Conservation (phyloP, 352 stramenopile genomes). For the Pythium apleroticum region DNA sequence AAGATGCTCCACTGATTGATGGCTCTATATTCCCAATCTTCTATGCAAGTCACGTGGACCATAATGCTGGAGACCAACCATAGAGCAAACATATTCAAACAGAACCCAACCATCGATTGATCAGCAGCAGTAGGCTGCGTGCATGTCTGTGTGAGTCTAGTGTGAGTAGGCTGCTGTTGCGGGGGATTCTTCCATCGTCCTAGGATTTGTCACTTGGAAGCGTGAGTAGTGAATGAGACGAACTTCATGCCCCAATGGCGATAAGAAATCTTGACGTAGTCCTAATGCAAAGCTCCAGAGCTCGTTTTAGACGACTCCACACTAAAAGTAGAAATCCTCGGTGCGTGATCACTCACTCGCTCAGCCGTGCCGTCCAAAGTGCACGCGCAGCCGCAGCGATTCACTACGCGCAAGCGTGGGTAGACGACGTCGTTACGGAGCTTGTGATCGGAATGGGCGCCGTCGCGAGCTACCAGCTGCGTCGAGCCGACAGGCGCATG, state of each 20-base stretch:
- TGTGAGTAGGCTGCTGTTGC: no score
- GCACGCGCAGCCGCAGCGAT: no score
- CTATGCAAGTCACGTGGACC: slow-evolving; percentile 82
- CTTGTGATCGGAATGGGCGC: slow-evolving; percentile 17
- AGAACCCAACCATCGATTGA: slow-evolving; percentile 2
- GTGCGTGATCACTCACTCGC: background rate
- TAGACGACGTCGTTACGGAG: background rate
- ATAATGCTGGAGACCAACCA: slow-evolving; percentile 91
- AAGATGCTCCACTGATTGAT: slow-evolving; percentile 85
- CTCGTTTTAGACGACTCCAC: no score
- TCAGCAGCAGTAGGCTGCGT: background rate
- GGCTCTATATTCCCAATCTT: slow-evolving; percentile 93
- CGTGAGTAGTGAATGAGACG: no score
- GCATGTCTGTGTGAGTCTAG: no score
- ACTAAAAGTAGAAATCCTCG: background rate
- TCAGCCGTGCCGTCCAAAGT: background rate
- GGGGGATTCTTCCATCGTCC: no score
- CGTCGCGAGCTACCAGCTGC: slow-evolving; percentile 26
- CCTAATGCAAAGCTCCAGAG: no score
- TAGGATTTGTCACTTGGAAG: no score
- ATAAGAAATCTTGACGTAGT: no score
- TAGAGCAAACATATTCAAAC: slow-evolving; percentile 72
- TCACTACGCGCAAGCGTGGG: no score
- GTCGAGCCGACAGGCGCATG: slow-evolving; percentile 28
- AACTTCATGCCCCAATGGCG: no score